These are phyloP conservation scores for Thermothelomyces thermophilus DNA, from an alignment of 2,329 filamentous ascomycete species.

Conservation along the genomic window DNA sequence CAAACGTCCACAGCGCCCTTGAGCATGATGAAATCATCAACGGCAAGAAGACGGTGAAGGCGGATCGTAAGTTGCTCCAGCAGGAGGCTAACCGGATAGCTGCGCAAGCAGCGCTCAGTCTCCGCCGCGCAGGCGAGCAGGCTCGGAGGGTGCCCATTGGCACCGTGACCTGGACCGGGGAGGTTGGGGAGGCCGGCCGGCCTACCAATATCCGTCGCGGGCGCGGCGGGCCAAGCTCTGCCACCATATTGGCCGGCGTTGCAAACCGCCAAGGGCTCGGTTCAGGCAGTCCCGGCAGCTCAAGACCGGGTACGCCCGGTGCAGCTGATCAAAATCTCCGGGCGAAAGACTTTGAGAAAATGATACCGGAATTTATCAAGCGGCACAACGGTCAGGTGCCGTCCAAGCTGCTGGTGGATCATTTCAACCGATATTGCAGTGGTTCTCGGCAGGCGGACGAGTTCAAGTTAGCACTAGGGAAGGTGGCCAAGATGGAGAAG, in stretches of 20 bases:
- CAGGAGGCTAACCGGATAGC: conserved; percentile 76
- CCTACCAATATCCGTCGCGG: conserved; percentile 46
- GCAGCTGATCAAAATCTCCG: conserved; percentile 32
- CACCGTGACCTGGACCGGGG: conserved; percentile 89
- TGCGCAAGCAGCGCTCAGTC: conserved; percentile 66
- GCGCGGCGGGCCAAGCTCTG: conserved; percentile 45
- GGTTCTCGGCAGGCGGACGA: conserved; percentile 62
- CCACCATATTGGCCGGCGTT: conserved; percentile 50
- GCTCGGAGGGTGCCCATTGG: conserved; percentile 70
- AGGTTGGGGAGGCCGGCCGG: conserved; percentile 69
- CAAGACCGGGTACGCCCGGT: conserved; percentile 41
- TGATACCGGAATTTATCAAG: conserved; percentile 74
- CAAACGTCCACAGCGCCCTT: conserved; percentile 81
- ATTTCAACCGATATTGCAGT: conserved; percentile 76
- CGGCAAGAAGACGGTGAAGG: conserved; percentile 62
- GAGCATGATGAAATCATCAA: conserved; percentile 90
- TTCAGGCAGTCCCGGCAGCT: conserved; percentile 36
- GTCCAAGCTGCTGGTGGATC: conserved; percentile 80
- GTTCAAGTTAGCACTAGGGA: conserved; percentile 75
- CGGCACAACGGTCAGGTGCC: conserved; percentile 71
- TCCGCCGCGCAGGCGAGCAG: conserved; percentile 65
- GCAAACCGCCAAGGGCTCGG: conserved; percentile 49
- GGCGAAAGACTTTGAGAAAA: conserved; percentile 57
- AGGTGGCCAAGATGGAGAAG: conserved; percentile 66
- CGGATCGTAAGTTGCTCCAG: conserved; percentile 72